Conservation (phyloP, 495 filamentous ascomycete genomes). For the Hyaloscypha bicolor region DNA sequence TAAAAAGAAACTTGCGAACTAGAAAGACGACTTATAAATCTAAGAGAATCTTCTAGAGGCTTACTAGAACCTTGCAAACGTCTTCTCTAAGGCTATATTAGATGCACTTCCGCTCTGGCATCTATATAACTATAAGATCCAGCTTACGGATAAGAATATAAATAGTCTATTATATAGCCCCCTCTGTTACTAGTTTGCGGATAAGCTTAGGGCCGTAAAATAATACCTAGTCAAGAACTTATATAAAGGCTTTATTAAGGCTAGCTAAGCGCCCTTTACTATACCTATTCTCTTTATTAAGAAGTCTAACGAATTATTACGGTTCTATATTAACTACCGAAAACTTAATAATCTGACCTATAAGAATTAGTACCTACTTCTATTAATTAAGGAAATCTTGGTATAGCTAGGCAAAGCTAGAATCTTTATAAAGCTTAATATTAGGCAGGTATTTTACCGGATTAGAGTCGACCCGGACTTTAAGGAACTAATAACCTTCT, state of each 20-base stretch:
- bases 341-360: constrained; percentile 44
- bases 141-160: too few relatives aligned
- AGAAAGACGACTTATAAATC: too few relatives aligned
- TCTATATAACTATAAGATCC: too few relatives aligned
- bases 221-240: constrained; percentile 11
- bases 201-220: constrained; percentile 1
- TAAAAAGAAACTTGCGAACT: too few relatives aligned
- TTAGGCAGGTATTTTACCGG: constrained; percentile 42
- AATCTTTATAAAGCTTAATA: constrained; percentile 52
- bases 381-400: constrained; percentile 47
- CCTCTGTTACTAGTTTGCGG: not conserved
- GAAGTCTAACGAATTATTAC: constrained; percentile 34
- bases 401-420: constrained; percentile 28
- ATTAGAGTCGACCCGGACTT: constrained; percentile 36
- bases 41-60: too few relatives aligned
- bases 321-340: constrained; percentile 50
- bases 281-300: constrained; percentile 9
- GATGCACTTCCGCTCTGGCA: too few relatives aligned
- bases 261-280: constrained; percentile 2
- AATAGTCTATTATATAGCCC: not conserved
- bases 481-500: constrained; percentile 42
- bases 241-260: constrained; percentile 15
- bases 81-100: too few relatives aligned
- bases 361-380: constrained; percentile 49
- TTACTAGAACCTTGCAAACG: too few relatives aligned